Base-by-base conservation (phyloP, 768 basidiomycete genomes). In the Pleurotus eryngii region DNA sequence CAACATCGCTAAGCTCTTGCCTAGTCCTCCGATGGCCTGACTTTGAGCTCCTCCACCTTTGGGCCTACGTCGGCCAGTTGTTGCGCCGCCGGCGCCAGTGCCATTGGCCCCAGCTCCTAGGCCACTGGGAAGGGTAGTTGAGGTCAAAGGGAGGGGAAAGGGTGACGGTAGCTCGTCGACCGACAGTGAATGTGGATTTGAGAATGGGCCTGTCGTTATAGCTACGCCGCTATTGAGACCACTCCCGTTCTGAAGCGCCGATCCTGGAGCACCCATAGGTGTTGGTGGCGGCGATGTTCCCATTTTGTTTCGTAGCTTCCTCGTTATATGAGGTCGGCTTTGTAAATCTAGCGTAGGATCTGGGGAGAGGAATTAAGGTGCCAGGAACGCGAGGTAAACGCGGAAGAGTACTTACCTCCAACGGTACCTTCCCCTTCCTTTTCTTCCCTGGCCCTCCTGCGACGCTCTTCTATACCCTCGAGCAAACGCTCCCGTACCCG, bases 111-210 rank as follows among this genome's bases (percentile, higher is more conserved):
- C 55, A 7, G 68, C 63, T 2, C 65, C 64, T 12, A 62, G 60
- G 11, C 69, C 72, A 60, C 54, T 73, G 63, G 73, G 74, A 40
- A 75, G 68, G n/a, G 76, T 74, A 14, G 78, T 79, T 3, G 81
- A 76, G 5, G 85, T 87, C 9, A 92, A 81, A 1, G 88, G 81
- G 8, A 90, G 76, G 0, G 90, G 89, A 76, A 91, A 92, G 9
- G 89, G 89, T 0, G 92, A 93, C 3, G 91, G 89, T 38, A 94
- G 81, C 65, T 93, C 92, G 61, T 94, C 92, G 40, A 92, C 87
- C 3, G 89, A 81, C 46, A 93, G 85, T 4, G 92, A 93, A 65
- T 91, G 89, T 2, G 91, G 91, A 67, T 92, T 93, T 38, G 82
- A 78, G 67, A 90, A 82, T 0, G 85, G 87, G 0, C 84, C 86